A percentile compares a stretch with the other conserved stretches of the same genome.
These are phyloP conservation scores for Neurospora pannonica DNA, from an alignment of 495 filamentous ascomycete species.

Conservation along the genomic window DNA sequence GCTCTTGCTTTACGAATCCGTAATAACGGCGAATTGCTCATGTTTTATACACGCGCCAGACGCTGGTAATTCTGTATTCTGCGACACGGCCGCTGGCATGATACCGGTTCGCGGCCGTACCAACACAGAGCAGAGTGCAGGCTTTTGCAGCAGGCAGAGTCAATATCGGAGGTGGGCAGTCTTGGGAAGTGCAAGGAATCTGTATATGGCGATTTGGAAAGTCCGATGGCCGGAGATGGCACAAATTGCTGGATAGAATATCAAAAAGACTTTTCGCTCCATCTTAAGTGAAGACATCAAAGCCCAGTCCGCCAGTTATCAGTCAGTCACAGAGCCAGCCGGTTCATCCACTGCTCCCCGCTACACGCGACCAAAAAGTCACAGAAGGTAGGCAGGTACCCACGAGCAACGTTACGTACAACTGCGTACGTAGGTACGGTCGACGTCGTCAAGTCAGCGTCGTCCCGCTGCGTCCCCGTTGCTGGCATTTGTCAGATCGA, in stretches of 20 bases:
- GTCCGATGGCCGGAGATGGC: background rate
- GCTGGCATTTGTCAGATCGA: background rate
- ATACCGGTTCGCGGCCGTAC: background rate
- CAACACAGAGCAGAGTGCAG: background rate
- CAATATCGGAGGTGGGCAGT: background rate
- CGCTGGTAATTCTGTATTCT: background rate
- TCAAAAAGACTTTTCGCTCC: background rate
- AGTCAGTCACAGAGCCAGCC: background rate
- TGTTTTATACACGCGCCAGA: background rate
- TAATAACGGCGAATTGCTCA: background rate
- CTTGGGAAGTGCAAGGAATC: background rate
- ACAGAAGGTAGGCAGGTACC: background rate
- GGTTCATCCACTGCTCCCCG: background rate
- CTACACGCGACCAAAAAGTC: background rate
- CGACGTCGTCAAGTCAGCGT: background rate
- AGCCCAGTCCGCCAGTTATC: background rate
- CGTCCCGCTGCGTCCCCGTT: background rate
- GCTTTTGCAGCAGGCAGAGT: background rate
- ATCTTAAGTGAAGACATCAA: background rate
- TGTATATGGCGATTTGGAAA: background rate
- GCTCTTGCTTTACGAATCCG: background rate
- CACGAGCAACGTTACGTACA: background rate
- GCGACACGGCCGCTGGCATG: background rate
- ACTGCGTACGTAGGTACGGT: background rate
- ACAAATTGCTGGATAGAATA: background rate